Percentiles rank a stretch among this genome's conserved stretches.
These are phyloP conservation scores for Mercurialis annua DNA, from an alignment of 345 rosid species.

Conservation along the genomic window DNA sequence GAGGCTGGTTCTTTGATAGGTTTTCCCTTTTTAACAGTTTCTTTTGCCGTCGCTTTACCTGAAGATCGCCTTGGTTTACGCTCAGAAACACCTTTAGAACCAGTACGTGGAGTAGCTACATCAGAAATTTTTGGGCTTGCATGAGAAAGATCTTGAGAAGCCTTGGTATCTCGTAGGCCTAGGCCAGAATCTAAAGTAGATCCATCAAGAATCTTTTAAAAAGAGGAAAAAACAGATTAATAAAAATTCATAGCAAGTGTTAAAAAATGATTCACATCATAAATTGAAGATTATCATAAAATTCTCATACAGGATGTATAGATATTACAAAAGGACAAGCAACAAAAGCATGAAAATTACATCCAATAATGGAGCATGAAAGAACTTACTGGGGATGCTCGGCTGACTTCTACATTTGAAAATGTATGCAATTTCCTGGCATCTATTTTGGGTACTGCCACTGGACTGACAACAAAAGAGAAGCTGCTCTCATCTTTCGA, in stretches of 20 bases:
- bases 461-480: slow-evolving; percentile 45
- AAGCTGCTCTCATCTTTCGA: slow-evolving; percentile 48
- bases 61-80: slow-evolving; percentile 70
- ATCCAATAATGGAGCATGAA: not conserved
- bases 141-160: slow-evolving; percentile 30
- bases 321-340: not conserved
- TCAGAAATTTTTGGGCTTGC: slow-evolving; percentile 42
- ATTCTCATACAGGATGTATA: not conserved
- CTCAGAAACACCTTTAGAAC: slow-evolving; percentile 55
- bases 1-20: slow-evolving; percentile 41
- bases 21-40: slow-evolving; percentile 52
- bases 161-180: slow-evolving; percentile 41
- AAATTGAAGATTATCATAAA: not conserved
- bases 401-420: slow-evolving; percentile 31
- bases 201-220: slow-evolving; percentile 51
- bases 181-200: slow-evolving; percentile 50
- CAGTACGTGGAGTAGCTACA: slow-evolving; percentile 27
- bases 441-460: slow-evolving; percentile 25
- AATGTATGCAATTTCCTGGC: slow-evolving; percentile 19
- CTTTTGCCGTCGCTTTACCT: slow-evolving; percentile 56
- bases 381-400: slow-evolving; percentile 41
- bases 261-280: not conserved
- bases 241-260: not conserved
- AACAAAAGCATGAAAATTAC: not conserved
- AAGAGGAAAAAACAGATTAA: slow-evolving; percentile 8